Evolutionary conservation across 768 basidiomycete genomes (phyloP).

Genomic region (Hygrophorus pudorinus): DNA sequence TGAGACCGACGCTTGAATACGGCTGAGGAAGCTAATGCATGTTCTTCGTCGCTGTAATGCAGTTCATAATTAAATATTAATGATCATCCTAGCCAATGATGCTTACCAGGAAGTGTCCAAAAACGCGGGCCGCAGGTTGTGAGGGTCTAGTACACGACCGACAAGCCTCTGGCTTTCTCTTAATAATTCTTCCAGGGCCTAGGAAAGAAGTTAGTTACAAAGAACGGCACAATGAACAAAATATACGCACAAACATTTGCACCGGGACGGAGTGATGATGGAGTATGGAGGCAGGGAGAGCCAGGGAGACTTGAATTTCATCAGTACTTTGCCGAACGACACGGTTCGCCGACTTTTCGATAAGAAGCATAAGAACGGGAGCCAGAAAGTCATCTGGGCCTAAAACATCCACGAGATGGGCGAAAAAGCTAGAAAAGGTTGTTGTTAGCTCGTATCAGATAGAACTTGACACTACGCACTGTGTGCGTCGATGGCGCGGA

Average conservation of each 20-base stretch:
- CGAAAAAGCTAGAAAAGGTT: conserved; percentile 60
- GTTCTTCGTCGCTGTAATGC: conserved; percentile 47
- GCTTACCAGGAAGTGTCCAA: conserved; percentile 49
- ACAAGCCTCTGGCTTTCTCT: conserved; percentile 57
- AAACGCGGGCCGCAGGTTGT: conserved; percentile 32
- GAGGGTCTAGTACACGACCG: conserved; percentile 28
- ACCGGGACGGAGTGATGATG: conserved; percentile 39
- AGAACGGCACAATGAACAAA: background rate
- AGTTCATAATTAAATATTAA: background rate
- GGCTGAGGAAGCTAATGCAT: conserved; percentile 31
- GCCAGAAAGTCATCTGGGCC: conserved; percentile 74
- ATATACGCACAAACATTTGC: conserved; percentile 41
- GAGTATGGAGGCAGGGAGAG: conserved; percentile 57
- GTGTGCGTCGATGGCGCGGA: conserved; percentile 85
- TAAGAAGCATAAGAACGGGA: conserved; percentile 73
- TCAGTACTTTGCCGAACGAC: conserved; percentile 51
- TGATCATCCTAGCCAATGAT: background rate
- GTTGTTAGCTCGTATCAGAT: background rate
- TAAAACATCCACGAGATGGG: conserved; percentile 75
- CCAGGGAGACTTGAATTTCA: conserved; percentile 49
- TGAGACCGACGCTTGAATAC: conserved; percentile 51
- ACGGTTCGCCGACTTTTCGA: conserved; percentile 68
- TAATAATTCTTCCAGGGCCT: conserved; percentile 59
- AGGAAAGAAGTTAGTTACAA: conserved; percentile 7
- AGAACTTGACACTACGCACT: conserved; percentile 36